Percentiles rank a stretch among this genome's conserved stretches.
Evolutionary conservation across 768 basidiomycete genomes (phyloP).

Genomic region (Ephemerocybe angulata): DNA sequence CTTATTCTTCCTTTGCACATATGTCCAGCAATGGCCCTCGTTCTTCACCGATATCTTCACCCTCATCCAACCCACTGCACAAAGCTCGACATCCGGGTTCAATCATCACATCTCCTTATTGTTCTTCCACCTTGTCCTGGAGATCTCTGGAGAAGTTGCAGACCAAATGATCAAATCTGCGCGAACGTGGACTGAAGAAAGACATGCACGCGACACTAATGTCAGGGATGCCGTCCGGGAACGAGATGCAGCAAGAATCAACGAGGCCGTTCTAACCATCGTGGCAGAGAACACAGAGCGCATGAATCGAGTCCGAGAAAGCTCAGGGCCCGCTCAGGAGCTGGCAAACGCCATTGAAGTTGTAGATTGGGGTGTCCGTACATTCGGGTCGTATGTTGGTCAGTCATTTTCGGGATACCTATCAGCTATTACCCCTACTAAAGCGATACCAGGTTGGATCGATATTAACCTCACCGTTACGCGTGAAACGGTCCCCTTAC

Average conservation of each 20-base stretch:
- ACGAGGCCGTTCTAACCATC: constrained; percentile 82
- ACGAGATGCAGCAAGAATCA: constrained; percentile 81
- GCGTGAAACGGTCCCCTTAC: constrained; percentile 77
- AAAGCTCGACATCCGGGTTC: constrained; percentile 54
- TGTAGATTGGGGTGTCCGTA: constrained; percentile 89
- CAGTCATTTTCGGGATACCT: constrained; percentile 37
- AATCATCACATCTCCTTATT: constrained; percentile 85
- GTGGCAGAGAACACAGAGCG: constrained; percentile 66
- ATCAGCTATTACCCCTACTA: background rate
- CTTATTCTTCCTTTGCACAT: constrained; percentile 84
- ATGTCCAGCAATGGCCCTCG: constrained; percentile 79
- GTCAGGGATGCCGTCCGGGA: constrained; percentile 90
- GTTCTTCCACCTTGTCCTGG: constrained; percentile 87
- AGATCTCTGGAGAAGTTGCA: constrained; percentile 96
- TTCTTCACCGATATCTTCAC: constrained; percentile 79
- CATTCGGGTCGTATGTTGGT: constrained; percentile 94
- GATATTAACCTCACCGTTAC: constrained; percentile 97
- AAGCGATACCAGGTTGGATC: constrained; percentile 74
- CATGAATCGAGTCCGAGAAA: constrained; percentile 44
- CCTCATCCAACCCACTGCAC: constrained; percentile 62
- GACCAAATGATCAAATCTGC: constrained; percentile 93
- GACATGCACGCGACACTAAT: constrained; percentile 77
- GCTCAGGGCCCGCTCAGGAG: constrained; percentile 31
- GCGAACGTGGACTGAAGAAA: constrained; percentile 60
- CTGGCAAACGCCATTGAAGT: constrained; percentile 65